Percentiles rank a stretch among this genome's conserved stretches.
Evolutionary conservation across 192 early-diverging fungal genomes (phyloP).

Genomic region (Polychytrium aggregatum): DNA sequence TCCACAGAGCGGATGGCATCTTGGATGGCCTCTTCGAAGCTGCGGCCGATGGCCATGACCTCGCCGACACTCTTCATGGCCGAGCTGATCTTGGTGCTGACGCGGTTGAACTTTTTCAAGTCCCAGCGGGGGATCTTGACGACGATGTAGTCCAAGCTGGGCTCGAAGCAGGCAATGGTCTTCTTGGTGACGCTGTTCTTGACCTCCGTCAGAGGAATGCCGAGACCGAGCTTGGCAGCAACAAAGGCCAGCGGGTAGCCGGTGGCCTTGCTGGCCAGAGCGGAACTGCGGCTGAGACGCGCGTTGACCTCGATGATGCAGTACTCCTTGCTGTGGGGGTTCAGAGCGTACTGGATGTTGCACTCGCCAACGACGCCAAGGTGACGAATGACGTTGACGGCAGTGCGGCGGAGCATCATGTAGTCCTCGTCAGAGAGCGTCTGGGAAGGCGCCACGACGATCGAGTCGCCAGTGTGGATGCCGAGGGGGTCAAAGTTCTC

Average conservation of each 20-base stretch:
- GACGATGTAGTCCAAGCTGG: slow-evolving; percentile 79
- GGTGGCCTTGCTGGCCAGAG: slow-evolving; percentile 94
- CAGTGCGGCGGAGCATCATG: slow-evolving; percentile 94
- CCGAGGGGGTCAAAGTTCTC: slow-evolving; percentile 99
- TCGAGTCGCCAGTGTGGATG: slow-evolving; percentile 98
- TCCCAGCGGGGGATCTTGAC: slow-evolving; percentile 65
- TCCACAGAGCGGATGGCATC: slow-evolving; percentile 92
- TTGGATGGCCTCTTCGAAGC: slow-evolving; percentile 95
- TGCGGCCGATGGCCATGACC: slow-evolving; percentile 95
- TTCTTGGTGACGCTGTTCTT: slow-evolving; percentile 90
- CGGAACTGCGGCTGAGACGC: slow-evolving; percentile 81
- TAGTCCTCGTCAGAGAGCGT: slow-evolving; percentile 97
- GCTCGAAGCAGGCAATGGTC: slow-evolving; percentile 96
- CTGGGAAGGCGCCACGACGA: slow-evolving; percentile 96
- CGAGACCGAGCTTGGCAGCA: slow-evolving; percentile 92
- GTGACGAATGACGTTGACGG: slow-evolving; percentile 93
- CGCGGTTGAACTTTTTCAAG: slow-evolving; percentile 90
- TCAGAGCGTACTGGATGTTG: slow-evolving; percentile 97
- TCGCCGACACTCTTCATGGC: slow-evolving; percentile 98
- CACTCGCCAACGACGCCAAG: slow-evolving; percentile 98
- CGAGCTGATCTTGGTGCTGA: slow-evolving; percentile 76
- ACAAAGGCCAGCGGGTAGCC: slow-evolving; percentile 98
- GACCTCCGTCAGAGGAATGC: slow-evolving; percentile 83
- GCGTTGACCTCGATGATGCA: slow-evolving; percentile 99
- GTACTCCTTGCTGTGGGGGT: slow-evolving; percentile 89